Evolutionary conservation across 352 stramenopile species (phyloP), one percentile per base, ranked within the genome.

Genomic region (Thalassiosira livingstoniorum): DNA sequence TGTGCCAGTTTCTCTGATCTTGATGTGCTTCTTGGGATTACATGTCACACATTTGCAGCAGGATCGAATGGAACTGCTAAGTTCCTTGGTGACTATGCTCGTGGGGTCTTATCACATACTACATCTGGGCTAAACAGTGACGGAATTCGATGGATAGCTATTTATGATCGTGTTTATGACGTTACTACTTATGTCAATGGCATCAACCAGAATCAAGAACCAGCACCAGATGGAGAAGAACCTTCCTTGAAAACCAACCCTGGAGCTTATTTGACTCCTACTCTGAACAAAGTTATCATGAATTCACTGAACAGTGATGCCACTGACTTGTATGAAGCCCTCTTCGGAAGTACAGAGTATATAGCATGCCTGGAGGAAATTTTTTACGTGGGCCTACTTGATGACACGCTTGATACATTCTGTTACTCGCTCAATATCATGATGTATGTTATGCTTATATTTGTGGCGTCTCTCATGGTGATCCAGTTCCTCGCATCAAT

Each of bases 121-220:
- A 83, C 81, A 1, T 21, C 47, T 0, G 68, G 47, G 3, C 39
- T 89, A 5, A 79, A 89, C 32, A 70, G 15, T 0, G 45, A 78
- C 1, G 85, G 66, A 25, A 57, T 79, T 21, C 15, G 67, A 1
- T 90, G 78, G 76, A 75, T 91, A 57, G 29, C 63, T 1, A 72
- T 91, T 51, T 82, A 87, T 53, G 78, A 89, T 76, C 76, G 78
- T 35, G 78, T 91, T 0, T 91, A 91, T 69, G 80, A 91, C 63
- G 82, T 91, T 21, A 88, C 85, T 15, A 86, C 39, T 27, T 91
- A 91, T 45, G 67, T 91, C 35, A 77, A 91, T 23, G 75, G 53
- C 1, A 82, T 87, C 66, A 25, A 61, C 5, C 63, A 86, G 57
- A 90, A 87, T 67, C 37, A 67, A 4, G 81, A 89, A 35, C 66